Base-by-base conservation (phyloP, 257 asterid genomes). In the Scutellaria minor region DNA sequence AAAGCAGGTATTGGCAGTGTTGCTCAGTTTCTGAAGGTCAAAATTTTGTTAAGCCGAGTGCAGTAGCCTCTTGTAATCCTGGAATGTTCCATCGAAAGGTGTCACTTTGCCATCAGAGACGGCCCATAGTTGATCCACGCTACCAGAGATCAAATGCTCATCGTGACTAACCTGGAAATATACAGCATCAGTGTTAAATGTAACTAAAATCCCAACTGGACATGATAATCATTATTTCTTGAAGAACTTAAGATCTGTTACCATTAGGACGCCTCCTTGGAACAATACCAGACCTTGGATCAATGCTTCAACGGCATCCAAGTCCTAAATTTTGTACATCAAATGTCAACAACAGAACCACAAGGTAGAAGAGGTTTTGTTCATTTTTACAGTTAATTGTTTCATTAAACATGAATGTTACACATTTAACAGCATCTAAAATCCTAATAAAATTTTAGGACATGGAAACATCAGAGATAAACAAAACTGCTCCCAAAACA, bases 211-310 rank as follows among this genome's bases (percentile, higher is more conserved):
- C 20, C 48, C 48, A 10, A 2, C 2, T 7, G 48, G 11, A 44
- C 48, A 44, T 44, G 41, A 47, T 77, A 10, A 40, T 13, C 46
- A 35, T 11, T n/a, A 2, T 12, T 8, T 57, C 12, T 14, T 45
- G 13, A 47, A 71, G 4, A 10, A 52, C 18, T 47, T n/a, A 59
- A 66, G 60, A 9, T 68, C 63, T 47, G 41, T 6, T 91, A 94
- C 99, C 99, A 95, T 91, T 74, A 95, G 74, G 56, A 95, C 98
- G 61, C 99, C 99, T 85, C 99, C 99, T 87, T 91, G 96, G 89
- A 89, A 94, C 84, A 94, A 71, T 70, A 91, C 97, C 6, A 94
- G 97, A 72, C 99, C 99, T 79, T 89, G 98, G 74, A 95, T 95
- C 82, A 95, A 82, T 50, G 99, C 99, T 83, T 95, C 99, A 18